Evolutionary conservation across 2,329 filamentous ascomycete genomes (phyloP).

Genomic region (Talaromyces sp.): DNA sequence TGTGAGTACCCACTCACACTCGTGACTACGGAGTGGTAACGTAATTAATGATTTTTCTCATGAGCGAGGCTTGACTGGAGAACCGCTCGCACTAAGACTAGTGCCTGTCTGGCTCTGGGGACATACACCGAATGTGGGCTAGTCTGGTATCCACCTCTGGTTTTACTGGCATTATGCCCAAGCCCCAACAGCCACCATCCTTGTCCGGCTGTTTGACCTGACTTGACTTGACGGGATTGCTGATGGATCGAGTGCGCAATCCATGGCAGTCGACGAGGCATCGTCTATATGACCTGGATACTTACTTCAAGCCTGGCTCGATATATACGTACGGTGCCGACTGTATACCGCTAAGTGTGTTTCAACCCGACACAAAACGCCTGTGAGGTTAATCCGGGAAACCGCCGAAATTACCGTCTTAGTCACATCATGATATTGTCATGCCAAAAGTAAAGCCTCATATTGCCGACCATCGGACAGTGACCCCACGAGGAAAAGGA

Average conservation of each 20-base stretch:
- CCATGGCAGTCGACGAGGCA: neutral
- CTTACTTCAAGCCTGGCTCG: too few relatives aligned
- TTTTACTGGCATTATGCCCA: neutral
- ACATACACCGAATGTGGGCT: neutral
- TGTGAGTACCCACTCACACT: neutral
- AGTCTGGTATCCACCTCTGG: neutral
- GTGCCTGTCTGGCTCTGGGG: neutral
- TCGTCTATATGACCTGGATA: neutral
- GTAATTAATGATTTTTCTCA: neutral
- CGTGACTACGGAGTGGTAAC: neutral
- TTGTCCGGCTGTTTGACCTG: neutral
- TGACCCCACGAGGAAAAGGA: neutral
- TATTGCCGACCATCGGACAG: neutral
- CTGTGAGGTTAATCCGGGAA: neutral
- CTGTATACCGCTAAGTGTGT: too few relatives aligned
- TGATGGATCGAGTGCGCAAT: neutral
- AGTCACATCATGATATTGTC: neutral
- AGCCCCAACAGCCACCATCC: constrained; percentile 3
- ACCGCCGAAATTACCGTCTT: neutral
- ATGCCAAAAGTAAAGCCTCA: neutral
- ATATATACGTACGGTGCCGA: too few relatives aligned
- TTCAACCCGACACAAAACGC: neutral
- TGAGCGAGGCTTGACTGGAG: neutral
- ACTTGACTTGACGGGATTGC: neutral
- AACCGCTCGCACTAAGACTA: constrained; percentile 1